Conservation (phyloP, 306 rosid genomes). For the Malus asiatica region DNA sequence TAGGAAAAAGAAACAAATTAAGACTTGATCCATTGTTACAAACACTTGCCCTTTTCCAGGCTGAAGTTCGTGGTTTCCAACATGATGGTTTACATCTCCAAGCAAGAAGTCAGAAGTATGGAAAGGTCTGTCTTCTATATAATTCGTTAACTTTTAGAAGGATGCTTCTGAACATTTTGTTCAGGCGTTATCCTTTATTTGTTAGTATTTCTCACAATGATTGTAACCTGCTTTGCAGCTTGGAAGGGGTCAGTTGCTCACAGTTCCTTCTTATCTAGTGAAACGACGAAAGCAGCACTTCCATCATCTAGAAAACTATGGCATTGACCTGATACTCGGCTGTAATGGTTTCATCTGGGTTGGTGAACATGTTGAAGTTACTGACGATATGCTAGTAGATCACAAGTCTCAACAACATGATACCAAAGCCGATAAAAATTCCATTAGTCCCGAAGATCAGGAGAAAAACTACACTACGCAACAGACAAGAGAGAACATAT, state of each 20-base stretch:
- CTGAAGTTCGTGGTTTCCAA: conserved; percentile 87
- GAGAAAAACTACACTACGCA: conserved; percentile 39
- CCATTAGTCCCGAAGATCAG: conserved; percentile 40
- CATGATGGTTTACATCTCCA: conserved; percentile 90
- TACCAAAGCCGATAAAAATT: conserved; percentile 7
- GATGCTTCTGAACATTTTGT: neutral
- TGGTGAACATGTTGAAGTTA: conserved; percentile 65
- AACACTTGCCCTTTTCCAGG: conserved; percentile 30
- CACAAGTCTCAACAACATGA: conserved; percentile 44
- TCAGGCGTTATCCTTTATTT: neutral
- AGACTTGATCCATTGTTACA: neutral
- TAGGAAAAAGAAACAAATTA: neutral
- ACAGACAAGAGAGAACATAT: conserved; percentile 58
- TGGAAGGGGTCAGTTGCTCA: conserved; percentile 72
- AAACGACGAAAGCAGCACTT: conserved; percentile 91
- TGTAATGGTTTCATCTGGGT: conserved; percentile 88
- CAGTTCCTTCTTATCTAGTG: conserved; percentile 64
- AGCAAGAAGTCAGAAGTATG: conserved; percentile 93
- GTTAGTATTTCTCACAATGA: neutral
- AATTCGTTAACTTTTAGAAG: too few species aligned
- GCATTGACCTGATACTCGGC: conserved; percentile 73
- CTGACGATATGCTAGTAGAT: conserved; percentile 54
- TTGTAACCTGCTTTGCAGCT: conserved; percentile 41
- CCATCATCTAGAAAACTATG: conserved; percentile 67
- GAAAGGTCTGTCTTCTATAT: conserved; percentile 56